Evolutionary conservation across 768 basidiomycete species (phyloP).

Genomic region (Rhizopogon roseolus): DNA sequence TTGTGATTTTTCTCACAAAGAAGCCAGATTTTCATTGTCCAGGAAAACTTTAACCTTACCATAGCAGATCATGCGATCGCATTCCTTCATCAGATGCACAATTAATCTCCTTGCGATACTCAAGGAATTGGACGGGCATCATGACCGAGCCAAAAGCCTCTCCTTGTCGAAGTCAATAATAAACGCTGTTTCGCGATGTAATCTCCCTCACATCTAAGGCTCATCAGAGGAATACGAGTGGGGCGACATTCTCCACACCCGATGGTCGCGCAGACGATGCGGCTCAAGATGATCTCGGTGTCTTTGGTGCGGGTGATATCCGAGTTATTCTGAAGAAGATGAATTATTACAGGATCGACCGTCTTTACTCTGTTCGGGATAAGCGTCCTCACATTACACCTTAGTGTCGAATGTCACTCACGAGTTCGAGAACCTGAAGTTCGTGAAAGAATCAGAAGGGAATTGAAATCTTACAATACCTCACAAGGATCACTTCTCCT

Average conservation of each 20-base stretch:
- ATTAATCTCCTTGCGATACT: conserved; percentile 4
- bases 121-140: neutral
- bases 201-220: neutral
- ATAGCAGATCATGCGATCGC: neutral
- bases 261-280: neutral
- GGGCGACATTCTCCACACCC: neutral
- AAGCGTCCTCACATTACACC: too few species aligned
- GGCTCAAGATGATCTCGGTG: neutral
- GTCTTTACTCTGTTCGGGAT: too few species aligned
- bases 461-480: too few species aligned
- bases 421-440: too few species aligned
- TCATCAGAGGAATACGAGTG: neutral
- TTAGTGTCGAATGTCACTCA: too few species aligned
- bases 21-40: conserved; percentile 4
- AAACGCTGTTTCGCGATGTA: neutral
- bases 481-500: too few species aligned
- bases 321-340: neutral
- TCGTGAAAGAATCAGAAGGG: too few species aligned
- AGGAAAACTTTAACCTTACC: neutral
- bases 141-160: neutral
- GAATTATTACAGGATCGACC: neutral
- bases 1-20: neutral
- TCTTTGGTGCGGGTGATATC: conserved; percentile 2
- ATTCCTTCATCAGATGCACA: conserved; percentile 11
- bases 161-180: neutral